Evolutionary conservation across 192 early-diverging fungal species (phyloP), one percentile per base, ranked within the genome.

Genomic region (Backusella mclennaniae): DNA sequence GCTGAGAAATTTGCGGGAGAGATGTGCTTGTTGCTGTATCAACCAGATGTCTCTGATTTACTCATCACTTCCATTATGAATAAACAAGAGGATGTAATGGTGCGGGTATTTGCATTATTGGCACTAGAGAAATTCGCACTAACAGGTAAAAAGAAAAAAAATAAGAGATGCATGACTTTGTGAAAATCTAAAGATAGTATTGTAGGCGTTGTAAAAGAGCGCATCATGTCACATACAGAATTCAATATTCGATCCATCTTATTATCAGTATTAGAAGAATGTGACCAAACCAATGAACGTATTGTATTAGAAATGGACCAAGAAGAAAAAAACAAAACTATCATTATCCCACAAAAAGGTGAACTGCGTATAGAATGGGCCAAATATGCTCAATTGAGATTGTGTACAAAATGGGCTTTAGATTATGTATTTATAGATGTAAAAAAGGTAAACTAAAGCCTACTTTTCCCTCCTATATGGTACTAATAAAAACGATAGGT

Each of bases 101-200:
- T 87, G 35, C 83, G 87, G 5, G 67, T 89, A 5, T 89, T 86
- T 78, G 80, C 86, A 12, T 79, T 89, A 33, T 77, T 89, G 29
- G 88, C 88, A 1, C 75, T 89, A 23, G 88, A 89, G 69, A 89
- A 89, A 72, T 89, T 89, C 66, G 82, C 83, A 63, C 71, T 89
- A 6, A 89, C 88, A 29, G 88, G 88, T 83, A 74, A 59, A 12
- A 59, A 81, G 14, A 83, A 41, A 84, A 23, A 63, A 14, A 63
- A 80, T 19, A 84, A 41, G 33, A 56, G 17, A 84, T 66, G 23
- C 17, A 31, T 12, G n/a, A 7, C 9, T 41, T 21, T 26, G 0
- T 35, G 11, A 38, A 23, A 9, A 44, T 39, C 11, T 21, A 12
- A 31, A 56, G 33, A 42, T 36, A n/a, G 19, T 3, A 33, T 73